phyloP scores from a whole-genome alignment of 352 stramenopile genomes.

The Globisporangium mamillatum region DNA sequence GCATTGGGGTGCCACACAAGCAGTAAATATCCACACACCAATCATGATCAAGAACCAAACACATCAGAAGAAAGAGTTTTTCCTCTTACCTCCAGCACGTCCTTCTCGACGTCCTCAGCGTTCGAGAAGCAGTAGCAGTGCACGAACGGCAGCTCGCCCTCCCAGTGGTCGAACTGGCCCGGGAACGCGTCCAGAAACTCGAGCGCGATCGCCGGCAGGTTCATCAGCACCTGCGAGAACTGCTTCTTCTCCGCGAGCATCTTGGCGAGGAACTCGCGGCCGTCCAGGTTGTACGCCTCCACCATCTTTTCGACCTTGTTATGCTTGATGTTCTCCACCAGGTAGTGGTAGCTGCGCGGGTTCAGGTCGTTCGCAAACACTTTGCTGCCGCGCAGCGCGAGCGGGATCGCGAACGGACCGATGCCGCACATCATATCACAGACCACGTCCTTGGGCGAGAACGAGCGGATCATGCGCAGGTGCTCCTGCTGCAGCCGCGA shows the following conservation, averaged over 20 bases:
- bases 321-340: constrained; percentile 87
- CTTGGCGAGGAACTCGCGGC: constrained; percentile 87
- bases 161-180: constrained; percentile 61
- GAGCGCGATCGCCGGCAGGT: constrained; percentile 92
- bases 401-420: constrained; percentile 93
- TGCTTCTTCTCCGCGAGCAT: constrained; percentile 65
- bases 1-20: not conserved
- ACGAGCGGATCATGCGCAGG: constrained; percentile 84
- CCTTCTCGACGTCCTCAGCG: constrained; percentile 60
- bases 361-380: constrained; percentile 95
- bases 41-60: not conserved
- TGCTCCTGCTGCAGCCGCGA: constrained; percentile 94
- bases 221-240: constrained; percentile 95
- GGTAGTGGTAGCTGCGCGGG: constrained; percentile 86
- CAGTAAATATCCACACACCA: not conserved
- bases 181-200: constrained; percentile 92
- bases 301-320: constrained; percentile 91
- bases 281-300: constrained; percentile 91
- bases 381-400: constrained; percentile 80
- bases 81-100: constrained; percentile 58
- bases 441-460: constrained; percentile 71
- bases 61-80: too few relatives aligned
- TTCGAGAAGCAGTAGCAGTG: constrained; percentile 96
- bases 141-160: constrained; percentile 79
- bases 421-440: constrained; percentile 96